A percentile compares a stretch with the other conserved stretches of the same genome.
Conservation (phyloP, 2,329 filamentous ascomycete genomes). For the Colletotrichum salicis region DNA sequence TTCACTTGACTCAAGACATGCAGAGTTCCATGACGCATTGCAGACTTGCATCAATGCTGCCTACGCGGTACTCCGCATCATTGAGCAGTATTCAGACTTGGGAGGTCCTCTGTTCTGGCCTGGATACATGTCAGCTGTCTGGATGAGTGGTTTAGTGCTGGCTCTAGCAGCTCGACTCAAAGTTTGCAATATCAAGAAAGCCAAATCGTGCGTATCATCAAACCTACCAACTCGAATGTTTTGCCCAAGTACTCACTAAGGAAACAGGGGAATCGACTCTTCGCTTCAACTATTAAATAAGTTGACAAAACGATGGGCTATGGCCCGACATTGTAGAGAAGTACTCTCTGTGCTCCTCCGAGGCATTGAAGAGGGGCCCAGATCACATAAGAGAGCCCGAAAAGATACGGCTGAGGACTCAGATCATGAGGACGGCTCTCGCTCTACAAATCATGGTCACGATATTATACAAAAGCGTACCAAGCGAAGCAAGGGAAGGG, state of each 20-base stretch:
- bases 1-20: constrained; percentile 39
- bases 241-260: not conserved
- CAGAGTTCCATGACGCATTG: constrained; percentile 24
- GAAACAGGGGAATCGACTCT: constrained; percentile 1
- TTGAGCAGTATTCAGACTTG: constrained; percentile 1
- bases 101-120: constrained; percentile 44
- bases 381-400: constrained; percentile 3
- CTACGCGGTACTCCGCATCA: constrained; percentile 10
- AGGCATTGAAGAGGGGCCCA: not conserved
- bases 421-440: not conserved
- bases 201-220: not conserved
- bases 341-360: constrained; percentile 19
- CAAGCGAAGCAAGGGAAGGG: not conserved
- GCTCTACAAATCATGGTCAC: not conserved
- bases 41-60: constrained; percentile 27
- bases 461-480: not conserved
- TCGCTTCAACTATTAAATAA: constrained; percentile 2
- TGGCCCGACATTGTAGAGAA: constrained; percentile 29
- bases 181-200: not conserved
- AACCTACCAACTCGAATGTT: not conserved
- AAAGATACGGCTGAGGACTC: not conserved
- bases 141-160: constrained; percentile 51
- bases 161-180: constrained; percentile 42
- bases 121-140: constrained; percentile 46
- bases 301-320: constrained; percentile 20